These are phyloP conservation scores for Zostera marina DNA, from an alignment of 116 monocot genomes.

Conservation along the genomic window DNA sequence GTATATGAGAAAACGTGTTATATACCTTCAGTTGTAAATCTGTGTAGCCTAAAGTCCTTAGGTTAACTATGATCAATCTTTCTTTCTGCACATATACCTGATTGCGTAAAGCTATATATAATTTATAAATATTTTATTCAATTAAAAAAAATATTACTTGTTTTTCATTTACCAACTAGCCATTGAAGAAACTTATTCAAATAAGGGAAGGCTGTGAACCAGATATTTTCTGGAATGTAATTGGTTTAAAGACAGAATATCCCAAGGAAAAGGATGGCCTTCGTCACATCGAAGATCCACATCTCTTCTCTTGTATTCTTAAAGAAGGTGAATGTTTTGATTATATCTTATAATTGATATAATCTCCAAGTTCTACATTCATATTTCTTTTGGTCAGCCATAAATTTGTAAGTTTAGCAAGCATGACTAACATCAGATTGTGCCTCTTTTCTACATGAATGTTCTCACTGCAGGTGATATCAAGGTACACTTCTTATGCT, in stretches of 20 bases:
- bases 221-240: slow-evolving; percentile 50
- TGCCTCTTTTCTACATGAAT: slow-evolving; percentile 8
- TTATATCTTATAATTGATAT: slow-evolving; percentile 1
- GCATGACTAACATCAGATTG: slow-evolving; percentile 5
- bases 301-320: slow-evolving; percentile 37
- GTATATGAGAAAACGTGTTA: too few relatives aligned
- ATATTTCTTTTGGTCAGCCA: neutral
- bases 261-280: slow-evolving; percentile 39
- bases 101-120: neutral
- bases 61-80: too few relatives aligned
- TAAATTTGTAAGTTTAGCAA: slow-evolving; percentile 1
- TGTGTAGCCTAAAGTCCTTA: too few relatives aligned
- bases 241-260: slow-evolving; percentile 51
- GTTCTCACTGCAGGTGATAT: slow-evolving; percentile 5
- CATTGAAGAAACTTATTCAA: slow-evolving; percentile 32
- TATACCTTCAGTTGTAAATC: too few relatives aligned
- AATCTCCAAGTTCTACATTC: neutral
- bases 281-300: slow-evolving; percentile 40
- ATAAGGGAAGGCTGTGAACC: slow-evolving; percentile 59
- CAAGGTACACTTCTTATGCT: slow-evolving; percentile 5
- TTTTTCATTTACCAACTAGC: slow-evolving; percentile 20
- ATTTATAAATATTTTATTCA: neutral
- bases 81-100: too few relatives aligned
- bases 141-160: neutral
- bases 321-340: slow-evolving; percentile 25